phyloP scores from a whole-genome alignment of 2,329 filamentous ascomycete species.

The Venturia effusa region DNA sequence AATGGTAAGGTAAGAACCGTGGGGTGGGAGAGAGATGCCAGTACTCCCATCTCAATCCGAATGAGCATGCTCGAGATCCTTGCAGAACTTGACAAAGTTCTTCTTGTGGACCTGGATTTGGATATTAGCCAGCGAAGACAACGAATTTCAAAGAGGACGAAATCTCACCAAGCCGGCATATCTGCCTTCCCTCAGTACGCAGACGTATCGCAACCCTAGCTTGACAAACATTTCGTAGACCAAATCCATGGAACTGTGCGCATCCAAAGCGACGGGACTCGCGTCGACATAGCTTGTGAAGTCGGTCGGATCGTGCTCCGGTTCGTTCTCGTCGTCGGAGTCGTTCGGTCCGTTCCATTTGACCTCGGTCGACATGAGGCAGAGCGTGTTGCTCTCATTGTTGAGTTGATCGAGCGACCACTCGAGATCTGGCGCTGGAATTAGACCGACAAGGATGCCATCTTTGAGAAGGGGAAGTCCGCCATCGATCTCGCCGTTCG shows the following conservation, averaged over 20 bases:
- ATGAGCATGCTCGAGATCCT: constrained; percentile 51
- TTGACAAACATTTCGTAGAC: constrained; percentile 97
- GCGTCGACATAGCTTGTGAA: constrained; percentile 90
- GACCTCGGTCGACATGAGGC: constrained; percentile 66
- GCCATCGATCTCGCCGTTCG: constrained; percentile 81
- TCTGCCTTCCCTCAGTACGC: constrained; percentile 71
- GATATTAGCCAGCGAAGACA: neutral
- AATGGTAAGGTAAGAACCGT: no score
- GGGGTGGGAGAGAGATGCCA: no score
- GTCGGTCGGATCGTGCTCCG: constrained; percentile 61
- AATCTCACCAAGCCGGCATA: constrained; percentile 77
- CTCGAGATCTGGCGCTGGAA: constrained; percentile 87
- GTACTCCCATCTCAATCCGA: neutral
- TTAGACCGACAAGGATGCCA: constrained; percentile 73
- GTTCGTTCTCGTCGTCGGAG: constrained; percentile 32
- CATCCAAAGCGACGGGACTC: constrained; percentile 80
- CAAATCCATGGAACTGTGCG: constrained; percentile 81
- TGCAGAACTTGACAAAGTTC: constrained; percentile 88
- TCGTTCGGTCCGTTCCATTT: constrained; percentile 35
- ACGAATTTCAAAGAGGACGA: no score
- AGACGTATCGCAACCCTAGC: constrained; percentile 83
- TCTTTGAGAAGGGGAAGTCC: constrained; percentile 78
- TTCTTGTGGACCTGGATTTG: constrained; percentile 86
- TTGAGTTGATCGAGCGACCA: constrained; percentile 78
- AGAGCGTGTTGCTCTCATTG: constrained; percentile 62